Base-by-base conservation (phyloP, 83 land plant genomes). In the Diphasiastrum complanatum region DNA sequence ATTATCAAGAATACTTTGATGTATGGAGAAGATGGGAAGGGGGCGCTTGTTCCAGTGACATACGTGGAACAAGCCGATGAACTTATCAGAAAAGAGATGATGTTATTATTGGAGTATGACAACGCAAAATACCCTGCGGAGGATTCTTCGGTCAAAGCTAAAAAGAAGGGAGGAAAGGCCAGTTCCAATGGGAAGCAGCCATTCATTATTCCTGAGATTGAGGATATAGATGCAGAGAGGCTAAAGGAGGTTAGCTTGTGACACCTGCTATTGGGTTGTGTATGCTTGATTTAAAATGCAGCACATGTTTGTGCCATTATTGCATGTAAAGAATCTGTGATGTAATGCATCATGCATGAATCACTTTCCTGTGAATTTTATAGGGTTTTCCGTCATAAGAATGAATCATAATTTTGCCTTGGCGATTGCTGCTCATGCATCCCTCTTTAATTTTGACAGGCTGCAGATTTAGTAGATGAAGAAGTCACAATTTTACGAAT, bases 51-150 rank as follows among this genome's bases (percentile, higher is more conserved):
- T 51, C 79, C 86, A 11, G 79, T 85, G 14, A 88, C 90, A 11
- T 49, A 66, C 2, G 60, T 81, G 53, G 91, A 92, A 65, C 81
- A 87, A 33, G 97, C 97, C 56, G 97, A 87, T 69, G 82, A 83
- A 69, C 61, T 81, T 62, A 78, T 92, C 58, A 75, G 82, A 64
- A 81, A 68, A 70, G 97, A 92, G 67, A 75, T 92, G 64, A 47
- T 83, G 33, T 34, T 55, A n/a, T 71, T 92, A 30, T 67, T 92
- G n/a, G 97, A 87, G 68, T 81, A 85, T 68, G 97, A 92, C 57
- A 85, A 85, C 69, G 91, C 85, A 0, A 92, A 92, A 50, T 88
- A 87, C 75, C 97, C 97, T 23, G 66, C 78, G 49, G 95, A 87
- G 47, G 83, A 82, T 36, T 74, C 74, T 45, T 23, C 58, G 5